These are phyloP conservation scores for Leccinum holopus DNA, from an alignment of 1,284 basidiomycete genomes.

Conservation along the genomic window DNA sequence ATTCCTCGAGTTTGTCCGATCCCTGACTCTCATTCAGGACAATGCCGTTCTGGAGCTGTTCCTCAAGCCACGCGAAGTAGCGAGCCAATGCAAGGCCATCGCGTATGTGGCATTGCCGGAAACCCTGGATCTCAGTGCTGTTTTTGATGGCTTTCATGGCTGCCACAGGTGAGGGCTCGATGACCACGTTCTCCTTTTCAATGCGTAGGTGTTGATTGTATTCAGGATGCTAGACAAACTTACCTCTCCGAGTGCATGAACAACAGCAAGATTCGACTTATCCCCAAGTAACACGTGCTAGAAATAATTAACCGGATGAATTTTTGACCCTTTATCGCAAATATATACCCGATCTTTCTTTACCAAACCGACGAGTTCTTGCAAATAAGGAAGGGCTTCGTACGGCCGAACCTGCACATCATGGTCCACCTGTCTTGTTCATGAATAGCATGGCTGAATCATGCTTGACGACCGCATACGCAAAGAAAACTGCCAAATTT, in stretches of 20 bases:
- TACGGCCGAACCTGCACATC: conserved; percentile 75
- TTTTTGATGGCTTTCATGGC: conserved; percentile 93
- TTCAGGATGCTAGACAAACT: conserved; percentile 6
- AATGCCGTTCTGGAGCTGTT: conserved; percentile 65
- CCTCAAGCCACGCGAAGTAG: conserved; percentile 96
- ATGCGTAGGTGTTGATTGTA: background rate
- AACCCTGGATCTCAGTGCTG: conserved; percentile 81
- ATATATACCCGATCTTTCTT: conserved; percentile 43
- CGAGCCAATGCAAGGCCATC: conserved; percentile 87
- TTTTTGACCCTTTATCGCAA: background rate
- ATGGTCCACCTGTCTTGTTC: conserved; percentile 62
- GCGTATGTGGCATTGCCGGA: conserved; percentile 80
- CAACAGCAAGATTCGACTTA: conserved; percentile 77
- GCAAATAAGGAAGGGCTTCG: conserved; percentile 58
- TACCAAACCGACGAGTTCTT: conserved; percentile 48
- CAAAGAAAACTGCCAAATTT: conserved; percentile 77
- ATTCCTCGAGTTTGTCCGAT: conserved; percentile 77
- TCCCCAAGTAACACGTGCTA: conserved; percentile 67
- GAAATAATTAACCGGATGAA: conserved; percentile 1
- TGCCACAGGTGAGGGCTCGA: conserved; percentile 71
- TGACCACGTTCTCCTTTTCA: conserved; percentile 53
- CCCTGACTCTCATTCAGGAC: conserved; percentile 80
- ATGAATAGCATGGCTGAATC: conserved; percentile 75
- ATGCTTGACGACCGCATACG: conserved; percentile 80
- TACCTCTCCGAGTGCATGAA: conserved; percentile 71